Percentiles rank a stretch among this genome's conserved stretches.
These are phyloP conservation scores for Suzukiozyma palmioleophila DNA, from an alignment of 1,139 yeast genomes.

Conservation along the genomic window DNA sequence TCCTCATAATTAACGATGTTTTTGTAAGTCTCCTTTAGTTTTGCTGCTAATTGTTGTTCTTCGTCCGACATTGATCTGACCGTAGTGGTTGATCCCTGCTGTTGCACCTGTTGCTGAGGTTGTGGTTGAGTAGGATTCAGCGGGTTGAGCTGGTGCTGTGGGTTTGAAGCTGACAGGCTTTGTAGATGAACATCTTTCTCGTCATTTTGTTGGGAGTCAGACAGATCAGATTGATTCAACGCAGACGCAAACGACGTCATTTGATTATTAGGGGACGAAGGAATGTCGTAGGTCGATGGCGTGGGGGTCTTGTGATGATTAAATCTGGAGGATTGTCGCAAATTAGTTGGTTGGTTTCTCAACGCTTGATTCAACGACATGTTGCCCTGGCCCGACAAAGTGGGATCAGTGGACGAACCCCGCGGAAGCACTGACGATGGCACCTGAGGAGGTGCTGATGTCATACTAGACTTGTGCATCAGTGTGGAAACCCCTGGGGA, in stretches of 20 bases:
- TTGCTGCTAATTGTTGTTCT: slow-evolving; percentile 66
- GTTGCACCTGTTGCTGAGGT: slow-evolving; percentile 7
- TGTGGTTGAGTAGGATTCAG: slow-evolving; percentile 6
- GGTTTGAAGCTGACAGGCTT: slow-evolving; percentile 6
- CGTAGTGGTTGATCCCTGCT: slow-evolving; percentile 8
- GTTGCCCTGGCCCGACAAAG: not conserved
- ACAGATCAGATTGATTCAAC: slow-evolving; percentile 40
- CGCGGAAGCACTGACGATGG: too few species aligned
- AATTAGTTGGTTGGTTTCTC: not conserved
- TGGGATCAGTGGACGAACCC: too few species aligned
- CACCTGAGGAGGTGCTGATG: slow-evolving; percentile 1
- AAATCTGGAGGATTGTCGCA: not conserved
- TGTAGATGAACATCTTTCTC: slow-evolving; percentile 6
- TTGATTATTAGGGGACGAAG: slow-evolving; percentile 38
- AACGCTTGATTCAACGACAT: not conserved
- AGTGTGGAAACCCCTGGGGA: slow-evolving; percentile 8
- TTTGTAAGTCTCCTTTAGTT: slow-evolving; percentile 69
- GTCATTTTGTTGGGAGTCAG: slow-evolving; percentile 27
- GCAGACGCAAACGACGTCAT: slow-evolving; percentile 17
- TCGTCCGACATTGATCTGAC: slow-evolving; percentile 51
- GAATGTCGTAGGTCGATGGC: slow-evolving; percentile 41
- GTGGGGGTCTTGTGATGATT: slow-evolving; percentile 34
- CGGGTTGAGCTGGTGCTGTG: not conserved
- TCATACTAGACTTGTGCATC: slow-evolving; percentile 5
- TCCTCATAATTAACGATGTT: slow-evolving; percentile 64